These are phyloP conservation scores for Microbotryomycetes sp. DNA, from an alignment of 1,284 basidiomycete genomes.

Conservation along the genomic window DNA sequence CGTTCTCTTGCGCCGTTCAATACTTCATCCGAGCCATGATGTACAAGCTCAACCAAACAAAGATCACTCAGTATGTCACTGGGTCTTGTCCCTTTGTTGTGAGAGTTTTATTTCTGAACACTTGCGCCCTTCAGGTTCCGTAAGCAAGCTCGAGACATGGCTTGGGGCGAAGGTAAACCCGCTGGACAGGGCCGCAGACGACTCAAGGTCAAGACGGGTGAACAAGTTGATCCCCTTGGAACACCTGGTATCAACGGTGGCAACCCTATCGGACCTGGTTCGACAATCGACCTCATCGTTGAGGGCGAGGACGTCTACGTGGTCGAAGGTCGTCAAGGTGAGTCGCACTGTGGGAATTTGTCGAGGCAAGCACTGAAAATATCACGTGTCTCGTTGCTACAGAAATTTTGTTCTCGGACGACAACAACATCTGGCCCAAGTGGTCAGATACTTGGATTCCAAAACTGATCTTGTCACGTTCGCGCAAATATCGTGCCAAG, in stretches of 20 bases:
- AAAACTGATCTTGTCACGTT: neutral
- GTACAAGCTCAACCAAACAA: conserved; percentile 61
- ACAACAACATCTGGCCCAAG: conserved; percentile 13
- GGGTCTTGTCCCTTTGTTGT: neutral
- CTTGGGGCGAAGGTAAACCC: conserved; percentile 34
- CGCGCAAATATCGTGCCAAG: neutral
- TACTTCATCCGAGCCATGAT: conserved; percentile 70
- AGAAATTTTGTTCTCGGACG: conserved; percentile 24
- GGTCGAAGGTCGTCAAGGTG: conserved; percentile 38
- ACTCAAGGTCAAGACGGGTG: conserved; percentile 34
- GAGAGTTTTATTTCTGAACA: neutral
- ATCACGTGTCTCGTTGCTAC: neutral
- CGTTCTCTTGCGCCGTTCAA: conserved; percentile 69
- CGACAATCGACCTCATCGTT: conserved; percentile 36
- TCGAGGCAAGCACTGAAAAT: neutral
- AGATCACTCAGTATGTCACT: conserved; percentile 47
- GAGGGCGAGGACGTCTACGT: conserved; percentile 37
- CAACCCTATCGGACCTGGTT: conserved; percentile 24
- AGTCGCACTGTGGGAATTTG: neutral
- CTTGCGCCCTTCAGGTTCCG: conserved; percentile 32
- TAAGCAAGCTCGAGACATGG: conserved; percentile 35
- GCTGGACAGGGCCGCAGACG: conserved; percentile 23
- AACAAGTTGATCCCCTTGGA: conserved; percentile 27
- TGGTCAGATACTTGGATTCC: conserved; percentile 29
- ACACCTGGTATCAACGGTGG: conserved; percentile 24